These are phyloP conservation scores for Alternaria sp. DNA, from an alignment of 2,329 filamentous ascomycete species.

Conservation along the genomic window DNA sequence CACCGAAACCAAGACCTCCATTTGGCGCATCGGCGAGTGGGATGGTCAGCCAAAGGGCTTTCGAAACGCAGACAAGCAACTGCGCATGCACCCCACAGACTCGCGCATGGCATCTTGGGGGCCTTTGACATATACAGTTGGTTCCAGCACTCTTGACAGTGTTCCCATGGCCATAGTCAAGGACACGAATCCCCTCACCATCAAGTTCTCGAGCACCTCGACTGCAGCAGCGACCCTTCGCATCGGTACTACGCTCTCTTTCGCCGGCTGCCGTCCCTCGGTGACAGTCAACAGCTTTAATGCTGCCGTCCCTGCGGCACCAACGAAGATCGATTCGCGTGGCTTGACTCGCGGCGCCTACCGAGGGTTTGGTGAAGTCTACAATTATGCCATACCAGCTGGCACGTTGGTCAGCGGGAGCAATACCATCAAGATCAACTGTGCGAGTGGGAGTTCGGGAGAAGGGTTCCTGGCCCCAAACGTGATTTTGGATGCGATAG, in stretches of 20 bases:
- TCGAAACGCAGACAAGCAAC: constrained; percentile 70
- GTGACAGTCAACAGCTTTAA: constrained; percentile 64
- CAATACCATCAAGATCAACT: constrained; percentile 68
- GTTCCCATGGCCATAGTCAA: constrained; percentile 74
- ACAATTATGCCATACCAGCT: constrained; percentile 65
- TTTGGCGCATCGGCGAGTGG: constrained; percentile 70
- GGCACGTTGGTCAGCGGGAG: constrained; percentile 64
- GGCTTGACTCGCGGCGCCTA: constrained; percentile 72
- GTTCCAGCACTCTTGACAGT: constrained; percentile 57
- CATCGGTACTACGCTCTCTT: constrained; percentile 69
- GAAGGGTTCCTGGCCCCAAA: constrained; percentile 64
- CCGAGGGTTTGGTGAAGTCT: constrained; percentile 68
- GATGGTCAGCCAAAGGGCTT: constrained; percentile 67
- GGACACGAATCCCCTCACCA: constrained; percentile 65
- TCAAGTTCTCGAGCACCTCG: constrained; percentile 63
- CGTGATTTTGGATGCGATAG: constrained; percentile 47
- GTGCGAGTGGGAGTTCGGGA: constrained; percentile 65
- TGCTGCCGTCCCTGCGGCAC: constrained; percentile 58
- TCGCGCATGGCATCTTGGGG: constrained; percentile 68
- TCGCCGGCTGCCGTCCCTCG: constrained; percentile 64
- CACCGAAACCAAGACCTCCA: constrained; percentile 57
- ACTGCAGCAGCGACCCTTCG: constrained; percentile 64
- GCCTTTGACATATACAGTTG: constrained; percentile 66
- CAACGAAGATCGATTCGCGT: constrained; percentile 68
- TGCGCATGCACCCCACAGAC: constrained; percentile 73